Conservation (phyloP, 345 rosid genomes). For the Brassica incana region DNA sequence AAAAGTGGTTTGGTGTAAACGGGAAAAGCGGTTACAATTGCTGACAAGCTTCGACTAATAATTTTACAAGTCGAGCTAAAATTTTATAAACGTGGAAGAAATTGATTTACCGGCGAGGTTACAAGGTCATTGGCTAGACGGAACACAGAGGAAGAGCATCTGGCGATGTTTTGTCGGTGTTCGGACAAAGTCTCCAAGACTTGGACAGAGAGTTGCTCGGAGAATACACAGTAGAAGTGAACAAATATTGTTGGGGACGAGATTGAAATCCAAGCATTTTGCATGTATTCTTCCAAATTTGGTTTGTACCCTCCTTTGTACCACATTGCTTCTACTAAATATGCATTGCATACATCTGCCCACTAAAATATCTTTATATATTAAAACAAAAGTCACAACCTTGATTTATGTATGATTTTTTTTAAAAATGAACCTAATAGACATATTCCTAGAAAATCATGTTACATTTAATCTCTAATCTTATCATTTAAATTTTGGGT, state of each 20-base stretch:
- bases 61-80: not conserved
- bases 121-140: constrained; percentile 40
- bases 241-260: not conserved
- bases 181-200: not conserved
- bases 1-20: not conserved
- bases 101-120: constrained; percentile 38
- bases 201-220: constrained; percentile 25
- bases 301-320: not conserved
- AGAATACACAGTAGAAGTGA: not conserved
- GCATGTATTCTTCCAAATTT: not conserved
- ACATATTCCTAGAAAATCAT: too few relatives aligned
- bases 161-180: constrained; percentile 11
- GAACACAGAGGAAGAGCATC: constrained; percentile 28
- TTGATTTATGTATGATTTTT: too few relatives aligned
- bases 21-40: not conserved
- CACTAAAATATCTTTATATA: not conserved
- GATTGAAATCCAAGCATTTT: not conserved
- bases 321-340: not conserved
- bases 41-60: not conserved
- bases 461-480: too few relatives aligned
- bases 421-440: too few relatives aligned
- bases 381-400: too few relatives aligned
- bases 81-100: not conserved
- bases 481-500: too few relatives aligned
- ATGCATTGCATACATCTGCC: not conserved